Evolutionary conservation across 306 rosid genomes (phyloP).

Genomic region (Medicago arabica): DNA sequence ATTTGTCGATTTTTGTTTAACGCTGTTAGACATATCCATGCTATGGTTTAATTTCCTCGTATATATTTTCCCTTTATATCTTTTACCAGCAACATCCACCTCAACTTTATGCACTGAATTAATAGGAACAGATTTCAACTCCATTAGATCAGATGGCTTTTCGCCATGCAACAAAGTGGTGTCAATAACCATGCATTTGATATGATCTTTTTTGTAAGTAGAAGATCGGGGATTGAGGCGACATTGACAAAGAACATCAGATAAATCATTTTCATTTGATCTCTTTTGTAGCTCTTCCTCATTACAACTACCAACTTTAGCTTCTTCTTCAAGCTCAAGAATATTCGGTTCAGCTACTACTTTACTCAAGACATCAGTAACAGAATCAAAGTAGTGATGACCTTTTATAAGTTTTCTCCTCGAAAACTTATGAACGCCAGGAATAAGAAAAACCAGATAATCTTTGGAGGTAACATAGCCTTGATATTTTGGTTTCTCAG

Average conservation of each 20-base stretch:
- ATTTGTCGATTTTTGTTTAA: constrained; percentile 44
- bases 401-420: too few relatives aligned
- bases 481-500: too few relatives aligned
- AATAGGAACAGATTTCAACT: constrained; percentile 54
- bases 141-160: constrained; percentile 55
- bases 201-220: constrained; percentile 35
- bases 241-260: constrained; percentile 55
- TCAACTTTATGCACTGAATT: constrained; percentile 37
- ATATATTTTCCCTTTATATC: constrained; percentile 41
- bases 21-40: constrained; percentile 37
- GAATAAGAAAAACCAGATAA: too few relatives aligned
- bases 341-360: too few relatives aligned
- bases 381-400: too few relatives aligned
- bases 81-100: constrained; percentile 40
- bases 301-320: constrained; percentile 46
- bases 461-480: too few relatives aligned
- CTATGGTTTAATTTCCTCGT: constrained; percentile 41
- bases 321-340: too few relatives aligned
- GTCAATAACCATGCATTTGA: constrained; percentile 60
- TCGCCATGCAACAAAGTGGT: constrained; percentile 58
- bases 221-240: constrained; percentile 71
- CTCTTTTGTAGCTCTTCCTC: constrained; percentile 51
- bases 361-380: too few relatives aligned
- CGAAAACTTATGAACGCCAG: too few relatives aligned
- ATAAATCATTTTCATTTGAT: constrained; percentile 54